Evolutionary conservation across 306 rosid genomes (phyloP), one percentile per base, ranked within the genome.

Genomic region (Rosa multiflora): DNA sequence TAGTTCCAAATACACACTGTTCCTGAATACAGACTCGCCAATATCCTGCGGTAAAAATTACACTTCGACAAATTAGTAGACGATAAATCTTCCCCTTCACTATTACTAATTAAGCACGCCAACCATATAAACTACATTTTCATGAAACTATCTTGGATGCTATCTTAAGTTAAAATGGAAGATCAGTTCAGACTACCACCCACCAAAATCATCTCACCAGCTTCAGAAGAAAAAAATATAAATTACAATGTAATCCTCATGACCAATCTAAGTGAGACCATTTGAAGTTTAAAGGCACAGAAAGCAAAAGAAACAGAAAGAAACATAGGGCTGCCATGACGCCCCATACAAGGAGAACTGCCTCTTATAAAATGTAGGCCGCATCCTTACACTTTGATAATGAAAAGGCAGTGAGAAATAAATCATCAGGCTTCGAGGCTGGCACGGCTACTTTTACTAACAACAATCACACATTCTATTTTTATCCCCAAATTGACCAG

Each of bases 1-100:
- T 95, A 90, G 88, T 93, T 95, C 98, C 98, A 95, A 85, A 95
- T 93, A 75, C 98, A 95, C 26, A 95, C 97, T 73, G 99, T 91
- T 83, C 99, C 99, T 2, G 98, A 90, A 85, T 95, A 95, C 81
- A 95, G 91, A 90, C 99, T 95, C 43, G 99, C 98, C 80, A 93
- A 84, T 83, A 95, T 93, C 99, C 99, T 95, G 90, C 82, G 77
- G 79, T 76, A 78, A 75, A 42, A 68, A 81, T 20, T 21, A 51
- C 35, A 74, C 83, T 72, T 79, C 67, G 71, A 81, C 44, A 70
- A 67, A 75, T 86, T 73, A 87, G 82, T 13, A 70, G 72, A 74
- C 53, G 6, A 5, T 55, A 70, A 80, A 44, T 37, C 77, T 73
- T 40, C 43, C 49, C 62, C 44, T 29, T 75, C 63, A 59, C 39